Percentiles rank a stretch among this genome's conserved stretches.
phyloP scores from a whole-genome alignment of 164 flowering plant species.

The Chloranthus sessilifolius region DNA sequence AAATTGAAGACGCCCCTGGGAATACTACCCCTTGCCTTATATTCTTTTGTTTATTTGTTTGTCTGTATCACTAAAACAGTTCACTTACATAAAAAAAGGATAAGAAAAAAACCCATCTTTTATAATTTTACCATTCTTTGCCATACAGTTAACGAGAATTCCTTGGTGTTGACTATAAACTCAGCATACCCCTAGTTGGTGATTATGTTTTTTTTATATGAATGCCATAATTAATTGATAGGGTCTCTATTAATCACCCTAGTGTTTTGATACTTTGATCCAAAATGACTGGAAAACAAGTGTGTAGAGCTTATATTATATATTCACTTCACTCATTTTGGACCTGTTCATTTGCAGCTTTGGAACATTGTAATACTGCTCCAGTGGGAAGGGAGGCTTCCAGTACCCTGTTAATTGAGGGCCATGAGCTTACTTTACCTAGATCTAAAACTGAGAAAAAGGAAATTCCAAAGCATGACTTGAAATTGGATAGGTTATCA shows the following conservation, averaged over 20 bases:
- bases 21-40: too few species aligned
- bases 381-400: constrained; percentile 29
- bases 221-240: neutral
- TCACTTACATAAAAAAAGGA: too few species aligned
- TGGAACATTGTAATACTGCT: constrained; percentile 68
- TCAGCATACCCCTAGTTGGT: too few species aligned
- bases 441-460: constrained; percentile 71
- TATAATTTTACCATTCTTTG: too few species aligned
- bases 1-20: too few species aligned
- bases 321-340: neutral
- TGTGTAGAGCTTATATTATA: neutral
- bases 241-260: neutral
- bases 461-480: constrained; percentile 38
- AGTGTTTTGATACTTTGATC: neutral
- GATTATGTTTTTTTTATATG: neutral
- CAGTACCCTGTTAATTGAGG: constrained; percentile 29
- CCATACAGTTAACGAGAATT: too few species aligned
- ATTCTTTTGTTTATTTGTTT: too few species aligned
- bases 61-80: too few species aligned
- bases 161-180: neutral
- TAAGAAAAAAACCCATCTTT: too few species aligned
- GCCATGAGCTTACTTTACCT: constrained; percentile 25
- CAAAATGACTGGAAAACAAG: too few species aligned
- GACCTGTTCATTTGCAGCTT: constrained; percentile 28
- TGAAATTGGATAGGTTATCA: constrained; percentile 63